phyloP scores from a whole-genome alignment of 257 asterid species.

The Voacanga thouarsii region DNA sequence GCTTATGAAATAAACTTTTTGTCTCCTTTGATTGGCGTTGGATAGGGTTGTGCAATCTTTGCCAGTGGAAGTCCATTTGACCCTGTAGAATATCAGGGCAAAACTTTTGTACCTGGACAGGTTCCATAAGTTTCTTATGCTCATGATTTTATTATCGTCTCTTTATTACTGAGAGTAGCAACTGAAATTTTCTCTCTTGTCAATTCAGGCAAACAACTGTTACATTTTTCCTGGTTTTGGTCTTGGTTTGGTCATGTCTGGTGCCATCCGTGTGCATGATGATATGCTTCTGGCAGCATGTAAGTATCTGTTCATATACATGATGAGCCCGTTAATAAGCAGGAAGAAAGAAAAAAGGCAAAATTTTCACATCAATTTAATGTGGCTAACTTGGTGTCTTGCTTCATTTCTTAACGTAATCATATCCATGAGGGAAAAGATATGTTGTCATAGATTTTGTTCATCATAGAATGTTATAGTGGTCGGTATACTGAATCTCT shows the following conservation, averaged over 20 bases:
- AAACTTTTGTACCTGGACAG: slow-evolving; percentile 71
- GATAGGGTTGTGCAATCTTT: slow-evolving; percentile 80
- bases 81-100: slow-evolving; percentile 65
- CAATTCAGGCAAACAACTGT: slow-evolving; percentile 83
- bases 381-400: not conserved
- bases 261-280: slow-evolving; percentile 90
- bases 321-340: not conserved
- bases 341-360: too few species aligned
- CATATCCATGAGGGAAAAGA: not conserved
- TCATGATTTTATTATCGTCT: not conserved
- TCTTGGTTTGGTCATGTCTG: slow-evolving; percentile 83
- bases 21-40: slow-evolving; percentile 10
- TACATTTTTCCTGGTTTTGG: slow-evolving; percentile 96
- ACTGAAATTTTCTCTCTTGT: slow-evolving; percentile 10
- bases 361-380: not conserved
- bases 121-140: slow-evolving; percentile 28
- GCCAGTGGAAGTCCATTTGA: slow-evolving; percentile 96
- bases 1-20: slow-evolving; percentile 1
- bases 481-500: not conserved
- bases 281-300: slow-evolving; percentile 96
- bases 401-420: not conserved
- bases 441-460: not conserved
- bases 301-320: slow-evolving; percentile 34
- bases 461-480: not conserved
- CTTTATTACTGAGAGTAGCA: not conserved